Evolutionary conservation across 495 filamentous ascomycete genomes (phyloP).

Genomic region (Tuber microsphaerosporum): DNA sequence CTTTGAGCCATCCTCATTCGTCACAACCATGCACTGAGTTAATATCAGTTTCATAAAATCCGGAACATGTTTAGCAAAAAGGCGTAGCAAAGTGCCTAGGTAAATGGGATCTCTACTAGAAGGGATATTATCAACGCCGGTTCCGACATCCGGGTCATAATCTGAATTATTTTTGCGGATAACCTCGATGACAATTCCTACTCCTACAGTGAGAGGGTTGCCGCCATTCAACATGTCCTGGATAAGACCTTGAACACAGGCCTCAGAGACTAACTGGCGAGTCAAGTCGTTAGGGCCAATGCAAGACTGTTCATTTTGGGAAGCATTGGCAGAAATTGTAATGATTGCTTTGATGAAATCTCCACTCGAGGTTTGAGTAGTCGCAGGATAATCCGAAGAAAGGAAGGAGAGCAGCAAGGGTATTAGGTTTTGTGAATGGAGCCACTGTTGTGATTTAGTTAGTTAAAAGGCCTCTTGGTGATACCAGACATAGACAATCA

Average conservation of each 20-base stretch:
- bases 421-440: slow-evolving; percentile 85
- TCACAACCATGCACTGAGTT: slow-evolving; percentile 52
- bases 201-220: slow-evolving; percentile 90
- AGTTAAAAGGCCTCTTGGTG: slow-evolving; percentile 15
- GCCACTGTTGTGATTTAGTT: slow-evolving; percentile 58
- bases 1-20: slow-evolving; percentile 54
- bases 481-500: slow-evolving; percentile 12
- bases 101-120: slow-evolving; percentile 92
- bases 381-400: slow-evolving; percentile 67
- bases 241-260: slow-evolving; percentile 74
- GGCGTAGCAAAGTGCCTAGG: slow-evolving; percentile 80
- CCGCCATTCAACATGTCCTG: slow-evolving; percentile 87
- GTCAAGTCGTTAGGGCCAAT: slow-evolving; percentile 97
- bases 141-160: slow-evolving; percentile 84
- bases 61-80: slow-evolving; percentile 86
- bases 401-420: slow-evolving; percentile 81
- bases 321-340: slow-evolving; percentile 96
- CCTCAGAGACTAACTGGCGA: slow-evolving; percentile 83
- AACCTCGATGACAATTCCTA: slow-evolving; percentile 96
- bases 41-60: slow-evolving; percentile 88
- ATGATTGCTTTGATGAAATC: slow-evolving; percentile 99
- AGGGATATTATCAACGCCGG: slow-evolving; percentile 66
- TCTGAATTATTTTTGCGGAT: slow-evolving; percentile 99
- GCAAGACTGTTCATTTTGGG: slow-evolving; percentile 92
- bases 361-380: slow-evolving; percentile 91